A percentile compares a stretch with the other conserved stretches of the same genome.
These are phyloP conservation scores for Ustilago shanxiensis DNA, from an alignment of 1,284 basidiomycete species.

Conservation along the genomic window DNA sequence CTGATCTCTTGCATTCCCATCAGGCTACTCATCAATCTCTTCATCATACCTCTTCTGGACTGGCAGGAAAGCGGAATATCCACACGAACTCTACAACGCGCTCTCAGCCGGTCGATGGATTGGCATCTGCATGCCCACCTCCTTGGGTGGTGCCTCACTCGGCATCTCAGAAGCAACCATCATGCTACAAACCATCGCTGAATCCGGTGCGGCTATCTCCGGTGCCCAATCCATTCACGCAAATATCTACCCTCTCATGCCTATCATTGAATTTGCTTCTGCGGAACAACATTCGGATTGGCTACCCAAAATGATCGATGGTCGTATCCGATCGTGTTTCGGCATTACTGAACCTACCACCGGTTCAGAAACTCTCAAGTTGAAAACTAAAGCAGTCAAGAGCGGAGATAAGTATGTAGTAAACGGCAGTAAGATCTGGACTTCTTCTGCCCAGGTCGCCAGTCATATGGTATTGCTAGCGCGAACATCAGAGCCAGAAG, in stretches of 20 bases:
- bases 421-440: slow-evolving; percentile 68
- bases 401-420: slow-evolving; percentile 59
- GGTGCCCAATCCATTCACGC: slow-evolving; percentile 59
- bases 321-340: slow-evolving; percentile 70
- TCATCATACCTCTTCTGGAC: not conserved
- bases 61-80: slow-evolving; percentile 34
- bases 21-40: not conserved
- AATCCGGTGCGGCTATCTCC: slow-evolving; percentile 64
- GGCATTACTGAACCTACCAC: slow-evolving; percentile 71
- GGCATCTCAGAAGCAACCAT: slow-evolving; percentile 71
- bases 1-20: not conserved
- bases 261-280: slow-evolving; percentile 57
- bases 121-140: slow-evolving; percentile 55
- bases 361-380: slow-evolving; percentile 68
- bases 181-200: slow-evolving; percentile 71
- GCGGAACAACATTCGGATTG: slow-evolving; percentile 60
- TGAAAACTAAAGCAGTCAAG: slow-evolving; percentile 63
- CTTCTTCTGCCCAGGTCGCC: slow-evolving; percentile 66
- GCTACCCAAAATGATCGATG: slow-evolving; percentile 69
- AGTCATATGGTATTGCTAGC: slow-evolving; percentile 69
- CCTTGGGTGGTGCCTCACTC: slow-evolving; percentile 68
- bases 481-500: slow-evolving; percentile 63
- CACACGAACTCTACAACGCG: slow-evolving; percentile 57
- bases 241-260: slow-evolving; percentile 61
- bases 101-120: slow-evolving; percentile 48